Evolutionary conservation across 306 rosid species (phyloP).

Genomic region (Lathyrus sativus): DNA sequence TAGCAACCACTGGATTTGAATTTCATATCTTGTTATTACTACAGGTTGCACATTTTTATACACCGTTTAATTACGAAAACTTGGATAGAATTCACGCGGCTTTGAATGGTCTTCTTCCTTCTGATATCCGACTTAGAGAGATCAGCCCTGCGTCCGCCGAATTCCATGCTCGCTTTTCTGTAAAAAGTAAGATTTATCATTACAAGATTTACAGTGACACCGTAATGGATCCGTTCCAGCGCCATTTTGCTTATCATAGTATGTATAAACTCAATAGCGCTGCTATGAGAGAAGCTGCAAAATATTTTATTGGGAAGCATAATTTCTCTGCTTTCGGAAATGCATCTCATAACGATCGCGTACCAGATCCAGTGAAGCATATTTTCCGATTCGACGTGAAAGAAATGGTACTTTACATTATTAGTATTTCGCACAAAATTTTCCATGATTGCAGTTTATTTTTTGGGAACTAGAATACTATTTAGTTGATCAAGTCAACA

Average conservation of each 20-base stretch:
- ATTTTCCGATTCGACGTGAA: constrained; percentile 67
- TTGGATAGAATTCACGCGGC: constrained; percentile 70
- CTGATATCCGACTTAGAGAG: constrained; percentile 84
- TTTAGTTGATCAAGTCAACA: constrained; percentile 24
- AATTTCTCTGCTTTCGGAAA: constrained; percentile 93
- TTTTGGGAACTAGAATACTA: constrained; percentile 1
- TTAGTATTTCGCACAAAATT: constrained; percentile 24
- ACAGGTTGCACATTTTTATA: constrained; percentile 92
- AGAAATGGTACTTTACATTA: constrained; percentile 57
- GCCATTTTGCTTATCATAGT: constrained; percentile 71
- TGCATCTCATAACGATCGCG: constrained; percentile 68
- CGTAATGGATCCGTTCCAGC: constrained; percentile 86
- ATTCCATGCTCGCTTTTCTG: constrained; percentile 94
- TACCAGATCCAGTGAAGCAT: constrained; percentile 71
- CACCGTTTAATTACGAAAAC: constrained; percentile 77
- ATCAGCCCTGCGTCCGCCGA: constrained; percentile 76
- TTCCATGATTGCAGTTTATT: constrained; percentile 1
- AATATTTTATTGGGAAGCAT: constrained; percentile 71
- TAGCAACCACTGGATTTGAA: neutral
- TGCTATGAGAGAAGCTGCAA: constrained; percentile 82
- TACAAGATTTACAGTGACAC: constrained; percentile 84
- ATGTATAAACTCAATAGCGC: constrained; percentile 66
- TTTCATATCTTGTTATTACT: constrained; percentile 39
- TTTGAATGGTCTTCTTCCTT: constrained; percentile 84
- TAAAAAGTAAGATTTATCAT: constrained; percentile 79